Base-by-base conservation (phyloP, 2,329 filamentous ascomycete species). In the Trichophyton verrucosum region DNA sequence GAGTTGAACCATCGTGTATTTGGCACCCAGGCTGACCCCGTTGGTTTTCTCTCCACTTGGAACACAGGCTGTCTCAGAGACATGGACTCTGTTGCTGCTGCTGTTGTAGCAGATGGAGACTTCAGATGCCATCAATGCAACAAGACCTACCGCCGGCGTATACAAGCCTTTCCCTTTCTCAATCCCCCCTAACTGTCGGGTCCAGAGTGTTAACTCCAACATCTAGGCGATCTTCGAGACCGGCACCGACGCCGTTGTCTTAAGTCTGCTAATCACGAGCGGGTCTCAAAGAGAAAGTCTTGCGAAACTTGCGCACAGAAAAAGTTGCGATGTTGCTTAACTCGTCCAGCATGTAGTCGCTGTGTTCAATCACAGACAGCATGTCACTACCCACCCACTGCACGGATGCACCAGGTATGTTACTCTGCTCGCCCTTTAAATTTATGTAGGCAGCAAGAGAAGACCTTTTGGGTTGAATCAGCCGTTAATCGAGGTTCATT, bases 121-220 rank as follows among this genome's bases (percentile, higher is more conserved):
- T 57, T 57, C 30, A 8, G 30, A 15, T 57, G 53, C 38, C 27
- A 38, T 15, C 53, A 36, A 13, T 57, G 53, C 27, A 33, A 57
- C 53, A 57, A 57, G 53, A 40, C 53, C 24, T 57, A 57, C 53
- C 30, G 53, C 11, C 53, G 53, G 27, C 53, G 53, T 57, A 57
- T 17, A 33, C 24, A 57, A n/a, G 9, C 53, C 38, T 22, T 38
- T 40, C 17, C 30, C 30, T 57, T 38, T 36, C 27, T 13, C 30
- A 11, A 4, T 8, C 8, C 17, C 11, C 1, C 40, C 40, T 8
- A n/a, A 44, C 40, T 44, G 15, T 8, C 15, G 15, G n/a, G 40
- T 17, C 40, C 2, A 44, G 8, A 57, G 53, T 13, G 53, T 30
- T 57, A 38, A 57, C 53, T 57, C 53, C 30, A 33, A 13, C 17